phyloP scores from a whole-genome alignment of 139 green algal genomes.

The Tetradesmus obliquus region DNA sequence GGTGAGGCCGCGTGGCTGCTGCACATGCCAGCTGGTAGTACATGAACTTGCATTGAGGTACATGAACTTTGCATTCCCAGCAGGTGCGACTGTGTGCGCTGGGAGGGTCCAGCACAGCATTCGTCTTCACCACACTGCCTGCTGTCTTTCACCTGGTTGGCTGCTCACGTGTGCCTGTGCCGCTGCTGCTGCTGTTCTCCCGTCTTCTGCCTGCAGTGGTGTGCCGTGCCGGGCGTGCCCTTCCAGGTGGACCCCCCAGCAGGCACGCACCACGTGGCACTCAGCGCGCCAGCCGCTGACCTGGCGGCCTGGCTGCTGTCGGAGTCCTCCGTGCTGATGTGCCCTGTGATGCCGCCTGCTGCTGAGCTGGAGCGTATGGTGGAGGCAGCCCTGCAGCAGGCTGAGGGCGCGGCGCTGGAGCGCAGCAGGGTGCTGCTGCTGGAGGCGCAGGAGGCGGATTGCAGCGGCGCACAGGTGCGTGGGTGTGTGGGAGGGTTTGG shows the following conservation, averaged over 20 bases:
- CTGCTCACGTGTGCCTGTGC: background rate
- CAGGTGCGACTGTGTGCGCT: background rate
- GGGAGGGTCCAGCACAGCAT: background rate
- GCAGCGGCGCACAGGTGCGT: background rate
- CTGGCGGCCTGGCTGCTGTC: conserved; percentile 26
- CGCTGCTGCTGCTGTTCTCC: background rate
- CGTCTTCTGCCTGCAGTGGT: background rate
- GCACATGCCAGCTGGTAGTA: background rate
- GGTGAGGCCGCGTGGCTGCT: background rate
- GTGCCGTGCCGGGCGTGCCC: conserved; percentile 17
- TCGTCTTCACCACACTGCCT: background rate
- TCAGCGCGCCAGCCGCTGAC: background rate
- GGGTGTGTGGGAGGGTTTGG: background rate
- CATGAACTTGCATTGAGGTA: too few relatives aligned
- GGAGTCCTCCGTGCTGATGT: background rate
- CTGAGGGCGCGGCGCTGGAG: background rate
- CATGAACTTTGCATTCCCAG: background rate
- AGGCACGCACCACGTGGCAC: background rate
- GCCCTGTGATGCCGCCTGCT: conserved; percentile 31
- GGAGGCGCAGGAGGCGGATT: background rate
- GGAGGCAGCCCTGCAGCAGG: background rate
- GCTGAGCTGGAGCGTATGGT: conserved; percentile 30
- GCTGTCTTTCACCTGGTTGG: background rate
- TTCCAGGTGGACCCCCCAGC: background rate
- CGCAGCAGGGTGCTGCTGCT: background rate